Conservation (phyloP, 768 basidiomycete species). For the Rhodosporidiobolus odoratus region DNA sequence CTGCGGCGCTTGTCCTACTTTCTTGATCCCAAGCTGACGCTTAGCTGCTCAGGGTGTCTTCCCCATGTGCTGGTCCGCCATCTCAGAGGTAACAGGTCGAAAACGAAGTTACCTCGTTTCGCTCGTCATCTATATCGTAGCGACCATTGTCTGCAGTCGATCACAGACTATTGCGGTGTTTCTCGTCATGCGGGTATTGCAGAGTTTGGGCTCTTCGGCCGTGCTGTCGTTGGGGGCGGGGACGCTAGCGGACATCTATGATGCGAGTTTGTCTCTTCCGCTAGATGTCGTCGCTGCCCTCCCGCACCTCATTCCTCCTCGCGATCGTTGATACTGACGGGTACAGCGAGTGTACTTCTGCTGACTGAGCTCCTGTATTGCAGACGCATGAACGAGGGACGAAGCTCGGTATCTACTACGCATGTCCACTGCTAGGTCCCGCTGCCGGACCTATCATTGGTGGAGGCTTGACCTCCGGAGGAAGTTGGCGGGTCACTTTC, state of each 20-base stretch:
- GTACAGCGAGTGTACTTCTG: not conserved
- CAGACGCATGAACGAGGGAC: constrained; percentile 67
- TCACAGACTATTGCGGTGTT: constrained; percentile 57
- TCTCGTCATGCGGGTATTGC: constrained; percentile 65
- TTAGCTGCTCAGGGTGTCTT: no score
- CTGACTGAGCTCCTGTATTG: not conserved
- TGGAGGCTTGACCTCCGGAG: constrained; percentile 59
- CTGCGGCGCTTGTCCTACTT: constrained; percentile 41
- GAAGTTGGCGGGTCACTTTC: constrained; percentile 74
- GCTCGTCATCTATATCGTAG: constrained; percentile 53
- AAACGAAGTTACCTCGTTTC: constrained; percentile 53
- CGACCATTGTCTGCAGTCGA: constrained; percentile 57
- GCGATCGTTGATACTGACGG: no score
- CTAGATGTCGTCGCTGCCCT: no score
- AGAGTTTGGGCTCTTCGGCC: constrained; percentile 64
- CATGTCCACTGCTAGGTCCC: constrained; percentile 34
- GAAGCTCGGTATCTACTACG: constrained; percentile 74
- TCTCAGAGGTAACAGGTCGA: constrained; percentile 70
- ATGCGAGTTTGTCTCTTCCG: not conserved
- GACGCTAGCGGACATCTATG: constrained; percentile 55
- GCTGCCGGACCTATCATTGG: constrained; percentile 62
- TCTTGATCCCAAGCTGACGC: constrained; percentile 69
- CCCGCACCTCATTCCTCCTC: not conserved
- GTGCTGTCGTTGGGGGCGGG: constrained; percentile 69
- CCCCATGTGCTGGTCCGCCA: constrained; percentile 63